phyloP scores from a whole-genome alignment of 2,329 filamentous ascomycete genomes.

The Verticillium tricorpus region DNA sequence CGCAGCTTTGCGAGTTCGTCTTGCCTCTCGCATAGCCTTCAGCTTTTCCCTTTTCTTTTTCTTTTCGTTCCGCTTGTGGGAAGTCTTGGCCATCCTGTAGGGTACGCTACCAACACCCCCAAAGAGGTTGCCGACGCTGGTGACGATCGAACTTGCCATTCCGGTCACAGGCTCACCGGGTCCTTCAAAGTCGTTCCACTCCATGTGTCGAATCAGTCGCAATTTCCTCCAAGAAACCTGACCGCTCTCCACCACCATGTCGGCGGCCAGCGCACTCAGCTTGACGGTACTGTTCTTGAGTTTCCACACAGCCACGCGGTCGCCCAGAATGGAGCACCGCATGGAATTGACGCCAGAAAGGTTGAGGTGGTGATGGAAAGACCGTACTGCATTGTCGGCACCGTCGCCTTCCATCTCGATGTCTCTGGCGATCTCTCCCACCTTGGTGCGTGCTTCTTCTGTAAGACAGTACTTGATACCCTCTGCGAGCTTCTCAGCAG shows the following conservation, averaged over 20 bases:
- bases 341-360: slow-evolving; percentile 49
- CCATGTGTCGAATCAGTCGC: slow-evolving; percentile 59
- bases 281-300: slow-evolving; percentile 56
- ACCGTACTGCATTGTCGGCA: slow-evolving; percentile 62
- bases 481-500: slow-evolving; percentile 59
- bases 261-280: slow-evolving; percentile 60
- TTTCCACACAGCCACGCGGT: slow-evolving; percentile 62
- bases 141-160: slow-evolving; percentile 55
- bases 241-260: slow-evolving; percentile 58
- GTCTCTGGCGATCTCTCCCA: slow-evolving; percentile 52
- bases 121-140: slow-evolving; percentile 53
- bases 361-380: slow-evolving; percentile 59
- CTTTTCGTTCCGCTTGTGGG: slow-evolving; percentile 48
- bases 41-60: slow-evolving; percentile 45
- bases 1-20: slow-evolving; percentile 8
- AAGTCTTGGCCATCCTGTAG: slow-evolving; percentile 52
- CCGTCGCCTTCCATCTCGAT: slow-evolving; percentile 64
- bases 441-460: slow-evolving; percentile 53
- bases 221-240: slow-evolving; percentile 60
- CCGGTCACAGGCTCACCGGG: slow-evolving; percentile 70
- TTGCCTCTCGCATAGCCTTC: slow-evolving; percentile 21
- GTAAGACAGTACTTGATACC: slow-evolving; percentile 66
- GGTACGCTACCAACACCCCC: slow-evolving; percentile 63
- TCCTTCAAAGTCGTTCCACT: slow-evolving; percentile 76
- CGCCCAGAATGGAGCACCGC: slow-evolving; percentile 61